Evolutionary conservation across 768 basidiomycete genomes (phyloP), one percentile per base, ranked within the genome.

Genomic region (Calocybe gangraenosa): DNA sequence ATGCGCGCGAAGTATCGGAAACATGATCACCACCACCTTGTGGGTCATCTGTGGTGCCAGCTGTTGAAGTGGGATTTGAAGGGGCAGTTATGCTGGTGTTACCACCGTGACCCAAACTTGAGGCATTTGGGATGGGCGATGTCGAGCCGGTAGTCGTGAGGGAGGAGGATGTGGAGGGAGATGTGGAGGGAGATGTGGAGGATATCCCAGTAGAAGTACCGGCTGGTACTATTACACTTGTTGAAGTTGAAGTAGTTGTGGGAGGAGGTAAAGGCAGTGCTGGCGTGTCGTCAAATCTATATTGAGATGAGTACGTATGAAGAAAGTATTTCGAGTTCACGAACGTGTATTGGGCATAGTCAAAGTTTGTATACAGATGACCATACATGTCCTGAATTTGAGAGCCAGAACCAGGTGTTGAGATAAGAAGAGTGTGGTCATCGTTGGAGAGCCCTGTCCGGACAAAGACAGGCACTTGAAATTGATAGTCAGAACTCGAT

Each of bases 321-420:
- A 28, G 5, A 11, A 11, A 28, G 25, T 1, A 8, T 19, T 19
- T 5, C 11, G 17, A 17, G 30, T 3, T 14, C 10, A 56, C 67
- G 44, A 45, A 69, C 69, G 66, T 68, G 52, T 71, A 71, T n/a
- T 62, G 60, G 3, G 66, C 68, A 56, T 68, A 71, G 52, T 71
- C 68, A 52, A 71, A 71, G 37, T 62, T 66, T n/a, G 69, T 54
- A 44, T 58, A 68, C 32, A 55, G 45, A 25, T 51, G 47, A 37
- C 58, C 47, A 1, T 60, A 50, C 7, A 61, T 65, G 18, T 61
- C 54, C 67, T 8, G 62, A n/a, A 65, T 56, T 23, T 56, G 47
- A 28, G 48, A 42, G 31, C 57, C 47, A 2, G 58, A 64, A 11
- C 57, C 51, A 1, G 61, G 64, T 2, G 64, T 65, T 0, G 62